These are phyloP conservation scores for Ananas comosus DNA, from an alignment of 176 grass and related monocot species.

Conservation along the genomic window DNA sequence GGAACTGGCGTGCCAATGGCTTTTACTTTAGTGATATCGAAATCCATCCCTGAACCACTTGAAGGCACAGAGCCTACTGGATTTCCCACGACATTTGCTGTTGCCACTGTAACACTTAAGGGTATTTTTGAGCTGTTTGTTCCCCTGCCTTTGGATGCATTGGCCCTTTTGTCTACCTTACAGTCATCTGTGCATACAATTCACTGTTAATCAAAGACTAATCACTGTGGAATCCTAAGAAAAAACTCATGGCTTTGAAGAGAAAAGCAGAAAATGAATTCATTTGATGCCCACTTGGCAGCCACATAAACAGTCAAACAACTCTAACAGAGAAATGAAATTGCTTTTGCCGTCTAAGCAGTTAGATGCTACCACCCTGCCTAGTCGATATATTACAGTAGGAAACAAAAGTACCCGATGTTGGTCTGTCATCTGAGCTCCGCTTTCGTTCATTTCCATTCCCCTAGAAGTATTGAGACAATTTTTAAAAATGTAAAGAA, in stretches of 20 bases:
- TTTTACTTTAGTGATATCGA: constrained; percentile 30
- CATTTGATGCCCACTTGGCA: not conserved
- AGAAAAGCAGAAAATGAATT: not conserved
- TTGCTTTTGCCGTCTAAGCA: not conserved
- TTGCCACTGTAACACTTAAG: constrained; percentile 15
- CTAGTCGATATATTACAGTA: not conserved
- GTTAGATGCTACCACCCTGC: not conserved
- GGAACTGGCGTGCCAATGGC: constrained; percentile 24
- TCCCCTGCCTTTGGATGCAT: constrained; percentile 28
- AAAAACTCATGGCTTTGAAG: not conserved
- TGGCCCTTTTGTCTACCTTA: constrained; percentile 11
- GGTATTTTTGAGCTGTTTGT: constrained; percentile 38
- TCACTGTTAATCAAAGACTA: not conserved
- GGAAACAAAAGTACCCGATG: not conserved
- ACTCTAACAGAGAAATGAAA: not conserved
- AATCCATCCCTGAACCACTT: constrained; percentile 29
- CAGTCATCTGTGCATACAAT: constrained; percentile 15
- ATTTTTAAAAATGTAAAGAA: not conserved
- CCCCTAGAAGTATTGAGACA: not conserved
- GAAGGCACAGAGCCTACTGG: constrained; percentile 26
- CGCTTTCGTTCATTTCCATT: not conserved
- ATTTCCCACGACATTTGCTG: constrained; percentile 33
- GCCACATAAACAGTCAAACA: not conserved
- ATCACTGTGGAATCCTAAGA: not conserved
- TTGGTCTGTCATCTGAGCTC: not conserved